Evolutionary conservation across 306 rosid species (phyloP), one percentile per base, ranked within the genome.

Genomic region (Prunus mira): DNA sequence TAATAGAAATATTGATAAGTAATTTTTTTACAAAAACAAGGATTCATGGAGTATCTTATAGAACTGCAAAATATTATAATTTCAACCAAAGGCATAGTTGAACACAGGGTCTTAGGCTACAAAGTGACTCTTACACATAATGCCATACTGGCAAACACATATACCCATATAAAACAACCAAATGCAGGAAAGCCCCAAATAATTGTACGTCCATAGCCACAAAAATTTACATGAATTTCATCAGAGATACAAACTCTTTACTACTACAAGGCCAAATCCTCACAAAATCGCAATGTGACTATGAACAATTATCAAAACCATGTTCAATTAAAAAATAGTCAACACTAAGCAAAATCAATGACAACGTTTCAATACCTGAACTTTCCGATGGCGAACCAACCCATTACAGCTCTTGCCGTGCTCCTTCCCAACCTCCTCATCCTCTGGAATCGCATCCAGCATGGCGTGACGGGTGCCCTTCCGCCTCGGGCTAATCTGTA

Each of bases 361-460:
- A 19, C 58, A 65, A 24, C 24, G 76, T 14, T 19, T 61, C 20
- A 30, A 45, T 76, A 91, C 98, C 98, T 81, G 91, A 82, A 82
- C 49, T 79, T 90, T 89, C 1, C 80, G 77, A 4, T 76, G 83
- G 18, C 79, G 79, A 73, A 85, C 38, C 52, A 86, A 79, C 1
- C 82, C 93, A 20, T 85, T 76, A 65, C 71, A 32, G 65, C 13
- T 65, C 76, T 75, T 74, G 24, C 57, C 18, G 3, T 61, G 78
- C 18, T 85, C 93, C 87, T 91, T 90, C 62, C 79, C 90, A 72
- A 87, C 72, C 66, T 91, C 98, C 67, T 91, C 97, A 57, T 91
- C 95, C 82, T 93, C 98, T 10, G 98, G 98, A 82, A 93, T 93
- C 2, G 91, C 97, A 74, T 93, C 96, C 18, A 93, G 85, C 52